Evolutionary conservation across 2,329 filamentous ascomycete genomes (phyloP), one percentile per base, ranked within the genome.

Genomic region (Penicillium sp.): DNA sequence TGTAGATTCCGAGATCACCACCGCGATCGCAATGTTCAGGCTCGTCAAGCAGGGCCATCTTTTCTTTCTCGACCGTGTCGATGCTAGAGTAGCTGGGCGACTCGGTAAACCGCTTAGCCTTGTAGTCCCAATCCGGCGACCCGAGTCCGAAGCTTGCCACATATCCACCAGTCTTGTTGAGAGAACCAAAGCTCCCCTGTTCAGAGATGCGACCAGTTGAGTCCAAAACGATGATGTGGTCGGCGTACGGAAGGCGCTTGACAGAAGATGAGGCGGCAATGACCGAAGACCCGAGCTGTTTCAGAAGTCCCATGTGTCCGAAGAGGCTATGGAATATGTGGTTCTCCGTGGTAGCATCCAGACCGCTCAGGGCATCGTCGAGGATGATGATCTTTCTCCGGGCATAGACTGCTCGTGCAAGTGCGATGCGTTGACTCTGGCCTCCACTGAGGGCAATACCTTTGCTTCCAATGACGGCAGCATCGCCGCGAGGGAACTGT

Each of bases 381-480:
- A 80, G 66, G 16, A 80, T 67, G 27, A 79, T 63, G 22, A 77
- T 66, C 30, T 74, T 68, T 41, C 71, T 72, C 37, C 74, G 70
- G 16, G 77, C 71, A 58, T 80, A 80, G 9, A 79, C 65, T 12
- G 77, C 77, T 46, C 78, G 67, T 18, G 78, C 78, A n/a, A 80
- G 69, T n/a, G 76, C 72, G 55, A 79, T 73, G 41, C 77, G 71
- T 52, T 79, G 76, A 52, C 72, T 77, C 54, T 80, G 77, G 4
- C 77, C 77, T 27, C 77, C 77, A 59, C 77, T 79, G 29, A 80
- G 67, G 19, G 74, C 69, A 47, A 77, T 71, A 29, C 77, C 77
- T 55, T 76, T 75, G 57, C 74, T 78, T 13, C 77, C 77, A 48
- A 78, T 74, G 27, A 74, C 58, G 13, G 77, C 78, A 39, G 72